These are phyloP conservation scores for Ceriops zippeliana DNA, from an alignment of 345 rosid species.

Conservation along the genomic window DNA sequence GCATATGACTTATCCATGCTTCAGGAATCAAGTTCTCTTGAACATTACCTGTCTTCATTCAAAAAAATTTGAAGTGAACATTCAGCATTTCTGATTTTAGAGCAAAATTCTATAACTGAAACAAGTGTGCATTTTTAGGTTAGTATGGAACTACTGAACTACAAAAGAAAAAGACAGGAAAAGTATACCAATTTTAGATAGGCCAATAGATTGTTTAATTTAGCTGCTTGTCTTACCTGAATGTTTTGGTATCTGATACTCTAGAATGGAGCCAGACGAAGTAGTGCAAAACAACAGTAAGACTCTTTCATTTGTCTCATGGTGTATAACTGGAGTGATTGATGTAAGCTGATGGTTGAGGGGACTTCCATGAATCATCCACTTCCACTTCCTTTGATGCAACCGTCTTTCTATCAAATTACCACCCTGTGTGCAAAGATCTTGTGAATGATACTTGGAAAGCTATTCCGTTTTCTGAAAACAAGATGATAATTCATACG, in stretches of 20 bases:
- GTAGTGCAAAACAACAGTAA: slow-evolving; percentile 49
- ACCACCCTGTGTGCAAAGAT: slow-evolving; percentile 38
- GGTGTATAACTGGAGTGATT: slow-evolving; percentile 44
- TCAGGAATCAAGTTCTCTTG: slow-evolving; percentile 33
- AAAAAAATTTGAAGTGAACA: slow-evolving; percentile 5
- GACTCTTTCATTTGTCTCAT: slow-evolving; percentile 39
- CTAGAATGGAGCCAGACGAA: slow-evolving; percentile 45
- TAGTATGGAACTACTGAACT: no score
- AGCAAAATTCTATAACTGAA: neutral
- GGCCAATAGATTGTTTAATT: neutral
- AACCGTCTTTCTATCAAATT: slow-evolving; percentile 50
- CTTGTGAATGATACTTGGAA: neutral
- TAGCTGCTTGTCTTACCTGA: slow-evolving; percentile 38
- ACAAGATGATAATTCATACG: no score
- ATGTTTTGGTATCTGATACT: slow-evolving; percentile 40
- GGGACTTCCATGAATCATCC: slow-evolving; percentile 62
- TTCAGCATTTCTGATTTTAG: neutral
- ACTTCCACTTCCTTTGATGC: slow-evolving; percentile 61
- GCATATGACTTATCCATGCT: slow-evolving; percentile 53
- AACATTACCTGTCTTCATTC: slow-evolving; percentile 35
- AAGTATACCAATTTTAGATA: neutral
- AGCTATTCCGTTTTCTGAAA: no score
- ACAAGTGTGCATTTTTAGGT: no score
- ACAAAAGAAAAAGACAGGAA: no score
- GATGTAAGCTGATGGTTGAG: slow-evolving; percentile 46